These are phyloP conservation scores for Dacryopinax spathularia DNA, from an alignment of 768 basidiomycete species.

Conservation along the genomic window DNA sequence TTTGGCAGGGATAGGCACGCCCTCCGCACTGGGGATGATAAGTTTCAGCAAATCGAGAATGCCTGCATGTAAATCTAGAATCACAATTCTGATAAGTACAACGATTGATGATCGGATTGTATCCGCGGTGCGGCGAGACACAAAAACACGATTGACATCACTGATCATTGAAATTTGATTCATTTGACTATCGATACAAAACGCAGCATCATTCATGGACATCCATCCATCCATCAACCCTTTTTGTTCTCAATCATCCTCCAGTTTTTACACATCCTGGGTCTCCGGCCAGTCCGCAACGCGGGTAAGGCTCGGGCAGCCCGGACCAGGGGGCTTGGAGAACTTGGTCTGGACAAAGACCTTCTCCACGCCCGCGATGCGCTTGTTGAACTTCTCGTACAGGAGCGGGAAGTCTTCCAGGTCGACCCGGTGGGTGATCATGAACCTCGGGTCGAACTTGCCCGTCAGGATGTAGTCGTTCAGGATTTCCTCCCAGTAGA, in stretches of 20 bases:
- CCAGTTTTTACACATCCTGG: not conserved
- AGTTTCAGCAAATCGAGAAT: too few relatives aligned
- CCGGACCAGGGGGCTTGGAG: constrained; percentile 30
- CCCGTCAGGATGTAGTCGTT: constrained; percentile 47
- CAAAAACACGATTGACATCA: too few relatives aligned
- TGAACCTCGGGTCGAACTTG: constrained; percentile 50
- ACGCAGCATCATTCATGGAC: not conserved
- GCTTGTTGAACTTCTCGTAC: constrained; percentile 50
- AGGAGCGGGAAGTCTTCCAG: constrained; percentile 47
- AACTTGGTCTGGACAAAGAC: constrained; percentile 62
- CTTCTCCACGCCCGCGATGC: constrained; percentile 44
- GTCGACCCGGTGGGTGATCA: constrained; percentile 43
- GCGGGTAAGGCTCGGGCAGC: constrained; percentile 38
- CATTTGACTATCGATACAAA: not conserved
- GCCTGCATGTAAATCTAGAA: too few relatives aligned
- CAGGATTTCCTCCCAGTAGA: constrained; percentile 59
- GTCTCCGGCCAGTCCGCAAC: constrained; percentile 38
- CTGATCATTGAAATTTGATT: not conserved
- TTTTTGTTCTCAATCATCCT: constrained; percentile 5
- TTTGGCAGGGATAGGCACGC: constrained; percentile 20
- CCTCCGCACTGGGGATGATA: not conserved
- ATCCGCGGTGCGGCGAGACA: too few relatives aligned
- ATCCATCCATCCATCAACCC: not conserved
- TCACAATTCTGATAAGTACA: too few relatives aligned
- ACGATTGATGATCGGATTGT: too few relatives aligned